phyloP scores from a whole-genome alignment of 106 monocot genomes.

The Gastrodia elata region DNA sequence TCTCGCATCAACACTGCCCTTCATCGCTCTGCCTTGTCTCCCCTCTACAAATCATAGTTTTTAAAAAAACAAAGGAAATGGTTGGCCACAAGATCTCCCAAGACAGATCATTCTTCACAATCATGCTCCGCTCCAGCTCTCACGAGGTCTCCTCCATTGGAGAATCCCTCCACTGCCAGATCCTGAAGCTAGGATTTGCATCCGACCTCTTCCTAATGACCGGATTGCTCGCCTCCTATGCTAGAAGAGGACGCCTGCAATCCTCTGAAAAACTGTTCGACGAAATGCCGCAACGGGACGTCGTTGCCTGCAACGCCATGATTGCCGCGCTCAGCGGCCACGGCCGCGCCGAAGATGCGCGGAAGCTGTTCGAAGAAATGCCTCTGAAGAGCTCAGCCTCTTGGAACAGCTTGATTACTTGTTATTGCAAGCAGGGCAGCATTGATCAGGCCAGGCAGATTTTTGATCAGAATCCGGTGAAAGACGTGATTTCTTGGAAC shows the following conservation, averaged over 20 bases:
- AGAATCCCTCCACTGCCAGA: constrained; percentile 21
- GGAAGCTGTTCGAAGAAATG: constrained; percentile 37
- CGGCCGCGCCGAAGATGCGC: constrained; percentile 18
- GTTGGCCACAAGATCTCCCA: constrained; percentile 11
- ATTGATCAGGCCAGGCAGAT: constrained; percentile 20
- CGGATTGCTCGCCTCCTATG: constrained; percentile 27
- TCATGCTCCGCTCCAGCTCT: constrained; percentile 8
- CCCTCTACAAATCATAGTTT: constrained; percentile 4
- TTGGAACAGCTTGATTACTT: constrained; percentile 48
- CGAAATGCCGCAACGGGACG: constrained; percentile 34
- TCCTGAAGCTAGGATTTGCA: constrained; percentile 28
- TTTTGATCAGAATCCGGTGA: constrained; percentile 34
- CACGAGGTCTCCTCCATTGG: background rate
- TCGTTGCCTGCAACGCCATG: constrained; percentile 35
- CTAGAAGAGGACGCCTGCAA: background rate
- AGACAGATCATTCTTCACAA: constrained; percentile 12
- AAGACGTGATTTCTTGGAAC: constrained; percentile 53
- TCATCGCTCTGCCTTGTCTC: no score
- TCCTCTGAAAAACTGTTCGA: constrained; percentile 22
- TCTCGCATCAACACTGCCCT: no score
- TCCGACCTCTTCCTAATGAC: constrained; percentile 18
- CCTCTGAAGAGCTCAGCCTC: constrained; percentile 25
- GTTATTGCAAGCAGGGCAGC: constrained; percentile 35
- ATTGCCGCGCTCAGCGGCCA: constrained; percentile 20
- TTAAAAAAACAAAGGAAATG: constrained; percentile 12